A percentile compares a stretch with the other conserved stretches of the same genome.
These are phyloP conservation scores for Spergularia azorica DNA, from an alignment of 179 eudicot genomes.

Conservation along the genomic window DNA sequence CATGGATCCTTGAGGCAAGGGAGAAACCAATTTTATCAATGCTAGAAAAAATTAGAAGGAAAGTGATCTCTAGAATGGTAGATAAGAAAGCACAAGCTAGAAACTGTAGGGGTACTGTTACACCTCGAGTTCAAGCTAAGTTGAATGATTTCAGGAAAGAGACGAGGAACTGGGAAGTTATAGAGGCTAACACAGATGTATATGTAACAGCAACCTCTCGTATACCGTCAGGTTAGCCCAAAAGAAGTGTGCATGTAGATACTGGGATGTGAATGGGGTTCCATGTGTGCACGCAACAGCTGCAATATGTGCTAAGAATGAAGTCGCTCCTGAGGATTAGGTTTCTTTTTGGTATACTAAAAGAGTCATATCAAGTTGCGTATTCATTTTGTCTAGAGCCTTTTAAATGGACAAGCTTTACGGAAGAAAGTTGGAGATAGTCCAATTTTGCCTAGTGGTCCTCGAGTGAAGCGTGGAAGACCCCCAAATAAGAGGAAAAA, in stretches of 20 bases:
- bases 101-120: neutral
- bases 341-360: neutral
- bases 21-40: conserved; percentile 17
- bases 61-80: conserved; percentile 15
- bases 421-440: neutral
- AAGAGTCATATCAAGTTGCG: too few species aligned
- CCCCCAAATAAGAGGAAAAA: conserved; percentile 10
- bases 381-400: too few species aligned
- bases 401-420: neutral
- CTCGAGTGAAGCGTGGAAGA: neutral
- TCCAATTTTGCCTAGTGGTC: conserved; percentile 5
- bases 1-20: conserved; percentile 22
- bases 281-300: conserved; percentile 12
- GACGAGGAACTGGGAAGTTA: neutral
- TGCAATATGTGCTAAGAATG: conserved; percentile 11
- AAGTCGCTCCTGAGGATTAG: neutral
- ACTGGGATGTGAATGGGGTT: conserved; percentile 11
- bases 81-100: conserved; percentile 4
- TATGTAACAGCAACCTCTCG: conserved; percentile 2
- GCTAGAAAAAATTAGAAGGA: conserved; percentile 8
- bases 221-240: neutral
- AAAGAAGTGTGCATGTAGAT: neutral
- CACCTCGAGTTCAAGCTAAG: conserved; percentile 2
- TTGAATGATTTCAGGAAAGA: neutral
- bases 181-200: conserved; percentile 11